Percentiles rank a stretch among this genome's conserved stretches.
These are phyloP conservation scores for Flaveria brownii DNA, from an alignment of 129 eudicot species.

Conservation along the genomic window DNA sequence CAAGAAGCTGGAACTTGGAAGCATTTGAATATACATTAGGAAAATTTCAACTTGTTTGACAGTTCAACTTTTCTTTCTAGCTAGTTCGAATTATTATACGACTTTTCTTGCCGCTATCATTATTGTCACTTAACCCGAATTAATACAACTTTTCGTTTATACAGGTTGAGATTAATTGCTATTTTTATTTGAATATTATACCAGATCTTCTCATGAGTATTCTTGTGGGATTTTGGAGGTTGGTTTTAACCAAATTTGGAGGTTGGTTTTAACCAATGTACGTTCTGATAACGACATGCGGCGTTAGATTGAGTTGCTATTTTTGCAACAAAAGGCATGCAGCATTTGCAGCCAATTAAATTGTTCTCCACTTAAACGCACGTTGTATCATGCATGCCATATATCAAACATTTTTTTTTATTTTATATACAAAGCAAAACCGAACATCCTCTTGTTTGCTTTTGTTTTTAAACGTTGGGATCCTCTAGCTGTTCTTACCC, in stretches of 20 bases:
- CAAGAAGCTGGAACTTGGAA: not conserved
- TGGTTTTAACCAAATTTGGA: not conserved
- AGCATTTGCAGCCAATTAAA: constrained; percentile 12
- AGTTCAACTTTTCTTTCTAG: not conserved
- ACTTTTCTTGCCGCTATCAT: too few species aligned
- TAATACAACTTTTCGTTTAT: not conserved
- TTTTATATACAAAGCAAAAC: not conserved
- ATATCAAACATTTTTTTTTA: constrained; percentile 9
- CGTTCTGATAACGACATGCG: not conserved
- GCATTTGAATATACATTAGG: not conserved
- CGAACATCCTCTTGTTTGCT: too few species aligned
- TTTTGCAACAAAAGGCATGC: constrained; percentile 5
- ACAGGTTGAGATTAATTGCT: too few species aligned
- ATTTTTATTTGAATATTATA: not conserved
- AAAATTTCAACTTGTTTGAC: not conserved
- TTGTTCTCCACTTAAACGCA: not conserved
- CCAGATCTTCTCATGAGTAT: not conserved
- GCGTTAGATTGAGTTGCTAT: constrained; percentile 1
- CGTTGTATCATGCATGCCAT: not conserved
- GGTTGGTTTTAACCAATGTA: not conserved
- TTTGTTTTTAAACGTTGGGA: too few species aligned
- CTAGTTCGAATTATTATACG: not conserved
- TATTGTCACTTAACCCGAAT: too few species aligned
- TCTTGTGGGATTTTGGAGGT: constrained; percentile 12
- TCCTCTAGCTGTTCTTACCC: too few species aligned